These are phyloP conservation scores for Coleophoma eucalyptorum DNA, from an alignment of 2,329 filamentous ascomycete genomes.

Conservation along the genomic window DNA sequence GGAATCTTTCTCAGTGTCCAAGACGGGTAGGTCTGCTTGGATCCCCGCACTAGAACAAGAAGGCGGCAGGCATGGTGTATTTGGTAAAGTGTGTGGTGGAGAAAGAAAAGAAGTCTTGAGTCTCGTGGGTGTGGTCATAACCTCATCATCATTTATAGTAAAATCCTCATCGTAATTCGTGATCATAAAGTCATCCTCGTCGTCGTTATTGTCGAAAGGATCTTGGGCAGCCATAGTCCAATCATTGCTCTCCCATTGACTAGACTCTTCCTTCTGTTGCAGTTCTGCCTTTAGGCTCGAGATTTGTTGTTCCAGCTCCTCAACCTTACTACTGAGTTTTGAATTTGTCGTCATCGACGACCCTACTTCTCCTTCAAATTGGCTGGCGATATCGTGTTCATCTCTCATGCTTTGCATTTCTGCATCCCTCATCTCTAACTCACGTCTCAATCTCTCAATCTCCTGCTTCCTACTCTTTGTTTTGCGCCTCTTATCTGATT, in stretches of 20 bases:
- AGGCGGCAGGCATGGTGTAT: constrained; percentile 17
- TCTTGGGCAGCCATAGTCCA: constrained; percentile 49
- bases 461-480: constrained; percentile 38
- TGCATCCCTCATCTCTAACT: constrained; percentile 33
- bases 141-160: constrained; percentile 12
- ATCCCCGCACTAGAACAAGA: constrained; percentile 5
- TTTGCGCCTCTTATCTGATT: constrained; percentile 40
- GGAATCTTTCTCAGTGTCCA: constrained; percentile 18
- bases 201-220: constrained; percentile 29
- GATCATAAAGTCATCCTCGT: constrained; percentile 35
- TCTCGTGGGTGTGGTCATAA: constrained; percentile 21
- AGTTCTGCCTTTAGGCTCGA: constrained; percentile 20
- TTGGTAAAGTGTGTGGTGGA: constrained; percentile 24
- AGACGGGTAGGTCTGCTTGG: constrained; percentile 8
- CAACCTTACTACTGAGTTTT: constrained; percentile 15
- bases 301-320: constrained; percentile 24
- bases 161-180: constrained; percentile 23
- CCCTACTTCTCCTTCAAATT: constrained; percentile 22
- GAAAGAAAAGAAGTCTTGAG: constrained; percentile 25
- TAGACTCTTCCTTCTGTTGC: constrained; percentile 14
- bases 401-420: constrained; percentile 25
- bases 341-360: constrained; percentile 7
- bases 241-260: constrained; percentile 23
- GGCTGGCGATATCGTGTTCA: constrained; percentile 22
- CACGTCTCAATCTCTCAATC: constrained; percentile 41